These are phyloP conservation scores for Exserohilum rostratum DNA, from an alignment of 2,329 filamentous ascomycete genomes.

Conservation along the genomic window DNA sequence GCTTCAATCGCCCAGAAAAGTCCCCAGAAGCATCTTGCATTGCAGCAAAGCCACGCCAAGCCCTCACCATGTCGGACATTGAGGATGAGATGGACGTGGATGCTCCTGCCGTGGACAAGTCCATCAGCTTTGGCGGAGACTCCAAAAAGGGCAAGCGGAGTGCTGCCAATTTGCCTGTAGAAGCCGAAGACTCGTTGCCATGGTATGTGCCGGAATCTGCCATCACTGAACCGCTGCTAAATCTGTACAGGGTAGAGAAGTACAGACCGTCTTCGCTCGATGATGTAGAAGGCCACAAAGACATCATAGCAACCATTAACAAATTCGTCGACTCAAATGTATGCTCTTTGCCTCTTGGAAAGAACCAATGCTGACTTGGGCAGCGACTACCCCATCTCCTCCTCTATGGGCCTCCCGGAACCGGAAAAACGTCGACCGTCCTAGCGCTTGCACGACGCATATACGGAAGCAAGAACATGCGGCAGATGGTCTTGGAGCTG, in stretches of 20 bases:
- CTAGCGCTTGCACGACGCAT: conserved; percentile 91
- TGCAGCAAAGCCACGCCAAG: background rate
- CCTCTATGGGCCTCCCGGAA: conserved; percentile 94
- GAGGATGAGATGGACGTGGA: conserved; percentile 74
- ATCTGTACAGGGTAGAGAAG: conserved; percentile 80
- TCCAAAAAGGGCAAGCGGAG: conserved; percentile 87
- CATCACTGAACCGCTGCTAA: conserved; percentile 1
- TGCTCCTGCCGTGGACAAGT: conserved; percentile 57
- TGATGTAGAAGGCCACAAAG: conserved; percentile 95
- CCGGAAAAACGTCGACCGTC: conserved; percentile 96
- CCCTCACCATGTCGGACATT: conserved; percentile 58
- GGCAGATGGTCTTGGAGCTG: conserved; percentile 97
- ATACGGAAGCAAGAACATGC: conserved; percentile 89
- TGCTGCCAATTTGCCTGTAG: conserved; percentile 89
- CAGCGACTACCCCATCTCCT: conserved; percentile 89
- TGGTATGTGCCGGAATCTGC: conserved; percentile 63
- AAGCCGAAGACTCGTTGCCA: conserved; percentile 90
- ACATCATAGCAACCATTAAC: conserved; percentile 97
- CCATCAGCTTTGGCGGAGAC: conserved; percentile 74
- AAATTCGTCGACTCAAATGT: conserved; percentile 93
- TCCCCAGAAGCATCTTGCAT: fast-evolving
- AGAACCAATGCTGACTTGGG: conserved; percentile 10
- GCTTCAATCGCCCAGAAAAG: background rate
- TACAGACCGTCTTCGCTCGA: conserved; percentile 87
- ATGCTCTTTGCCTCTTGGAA: conserved; percentile 16